Conservation (phyloP, 176 grass and related monocot genomes). For the Chloris gayana region DNA sequence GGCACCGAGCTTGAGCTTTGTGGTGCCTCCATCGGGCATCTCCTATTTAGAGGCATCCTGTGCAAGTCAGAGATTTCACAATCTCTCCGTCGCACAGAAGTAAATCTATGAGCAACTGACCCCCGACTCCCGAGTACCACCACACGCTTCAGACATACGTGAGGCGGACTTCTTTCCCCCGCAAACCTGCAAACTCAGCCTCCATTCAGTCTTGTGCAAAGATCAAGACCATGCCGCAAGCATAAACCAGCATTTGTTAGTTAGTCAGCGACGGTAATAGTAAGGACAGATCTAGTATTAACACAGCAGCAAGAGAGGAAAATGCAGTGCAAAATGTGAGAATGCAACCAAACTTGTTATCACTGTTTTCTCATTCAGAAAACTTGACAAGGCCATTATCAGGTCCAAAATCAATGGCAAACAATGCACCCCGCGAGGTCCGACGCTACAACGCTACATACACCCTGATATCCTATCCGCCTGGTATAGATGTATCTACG, state of each 20-base stretch:
- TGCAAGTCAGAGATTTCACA: no score
- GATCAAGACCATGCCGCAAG: neutral
- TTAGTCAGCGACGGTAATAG: neutral
- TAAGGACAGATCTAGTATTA: neutral
- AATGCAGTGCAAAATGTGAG: neutral
- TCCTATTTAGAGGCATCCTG: no score
- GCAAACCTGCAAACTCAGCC: neutral
- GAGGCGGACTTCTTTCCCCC: no score
- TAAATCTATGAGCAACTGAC: no score
- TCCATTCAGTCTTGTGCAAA: neutral
- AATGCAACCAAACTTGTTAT: conserved; percentile 21
- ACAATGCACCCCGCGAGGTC: conserved; percentile 35
- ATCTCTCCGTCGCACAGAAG: no score
- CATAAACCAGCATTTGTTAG: neutral
- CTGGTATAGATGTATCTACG: conserved; percentile 46
- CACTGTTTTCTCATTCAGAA: conserved; percentile 30
- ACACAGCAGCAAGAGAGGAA: neutral
- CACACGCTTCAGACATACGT: no score
- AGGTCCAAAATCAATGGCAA: conserved; percentile 61
- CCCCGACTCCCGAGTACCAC: no score
- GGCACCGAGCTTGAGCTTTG: no score
- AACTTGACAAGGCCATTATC: conserved; percentile 44
- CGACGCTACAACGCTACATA: conserved; percentile 48
- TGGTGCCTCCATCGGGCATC: no score
- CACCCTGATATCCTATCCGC: conserved; percentile 46